Percentiles rank a stretch among this genome's conserved stretches.
Conservation (phyloP, 495 filamentous ascomycete genomes). For the Xylaria cubensis region DNA sequence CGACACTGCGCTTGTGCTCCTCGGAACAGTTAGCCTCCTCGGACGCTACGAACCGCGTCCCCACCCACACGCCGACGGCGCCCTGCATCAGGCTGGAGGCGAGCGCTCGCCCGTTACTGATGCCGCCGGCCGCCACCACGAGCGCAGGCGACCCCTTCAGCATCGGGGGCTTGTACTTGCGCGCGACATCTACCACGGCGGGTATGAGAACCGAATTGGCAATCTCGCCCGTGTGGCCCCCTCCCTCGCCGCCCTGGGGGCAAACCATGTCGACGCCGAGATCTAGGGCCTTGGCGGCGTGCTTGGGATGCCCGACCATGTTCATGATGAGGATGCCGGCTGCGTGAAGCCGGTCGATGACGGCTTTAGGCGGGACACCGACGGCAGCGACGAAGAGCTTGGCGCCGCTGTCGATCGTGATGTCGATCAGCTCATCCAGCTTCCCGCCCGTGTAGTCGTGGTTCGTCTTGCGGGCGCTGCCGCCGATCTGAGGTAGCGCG, state of each 20-base stretch:
- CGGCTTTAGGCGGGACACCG: conserved; percentile 73
- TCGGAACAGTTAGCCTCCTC: conserved; percentile 77
- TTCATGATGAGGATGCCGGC: conserved; percentile 87
- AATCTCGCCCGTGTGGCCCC: conserved; percentile 81
- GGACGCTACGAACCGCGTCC: conserved; percentile 83
- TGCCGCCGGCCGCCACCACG: conserved; percentile 79
- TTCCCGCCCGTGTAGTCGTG: conserved; percentile 89
- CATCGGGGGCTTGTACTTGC: conserved; percentile 61
- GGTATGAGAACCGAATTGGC: conserved; percentile 75
- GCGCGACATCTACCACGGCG: conserved; percentile 76
- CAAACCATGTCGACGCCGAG: conserved; percentile 85
- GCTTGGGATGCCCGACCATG: conserved; percentile 92
- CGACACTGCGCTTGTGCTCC: conserved; percentile 82
- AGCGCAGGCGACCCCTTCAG: conserved; percentile 58
- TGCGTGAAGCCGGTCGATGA: conserved; percentile 74
- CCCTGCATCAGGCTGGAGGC: conserved; percentile 76
- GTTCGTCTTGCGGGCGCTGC: conserved; percentile 80
- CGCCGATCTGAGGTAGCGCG: conserved; percentile 83
- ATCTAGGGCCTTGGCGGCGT: conserved; percentile 82
- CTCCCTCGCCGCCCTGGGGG: conserved; percentile 80
- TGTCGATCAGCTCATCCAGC: conserved; percentile 81
- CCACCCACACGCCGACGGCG: conserved; percentile 80
- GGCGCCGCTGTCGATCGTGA: conserved; percentile 78
- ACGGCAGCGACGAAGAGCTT: conserved; percentile 83
- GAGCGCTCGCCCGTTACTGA: conserved; percentile 73